A percentile compares a stretch with the other conserved stretches of the same genome.
Evolutionary conservation across 139 green algal species (phyloP).

Genomic region (Mychonastes homosphaera): DNA sequence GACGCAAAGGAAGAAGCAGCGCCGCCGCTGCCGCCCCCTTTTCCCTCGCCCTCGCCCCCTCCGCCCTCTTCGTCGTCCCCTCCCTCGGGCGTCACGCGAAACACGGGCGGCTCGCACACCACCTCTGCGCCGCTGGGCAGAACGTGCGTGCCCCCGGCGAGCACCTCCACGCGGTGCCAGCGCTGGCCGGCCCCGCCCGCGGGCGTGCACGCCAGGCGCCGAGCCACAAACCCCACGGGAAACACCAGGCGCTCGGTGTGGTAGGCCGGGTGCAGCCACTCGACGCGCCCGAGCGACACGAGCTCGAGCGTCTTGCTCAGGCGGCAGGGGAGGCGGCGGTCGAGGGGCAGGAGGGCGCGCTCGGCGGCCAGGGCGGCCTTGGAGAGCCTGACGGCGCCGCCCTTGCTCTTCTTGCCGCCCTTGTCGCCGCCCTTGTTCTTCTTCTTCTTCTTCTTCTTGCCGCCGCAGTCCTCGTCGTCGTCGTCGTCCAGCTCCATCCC

Average conservation of each 20-base stretch:
- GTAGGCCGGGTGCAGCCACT: constrained; percentile 53
- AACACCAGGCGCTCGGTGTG: constrained; percentile 58
- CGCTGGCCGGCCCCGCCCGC: constrained; percentile 13
- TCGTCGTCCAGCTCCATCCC: neutral
- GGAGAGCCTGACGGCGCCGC: neutral
- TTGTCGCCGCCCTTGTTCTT: neutral
- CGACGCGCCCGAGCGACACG: constrained; percentile 42
- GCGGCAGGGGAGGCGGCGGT: too few relatives aligned
- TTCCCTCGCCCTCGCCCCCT: neutral
- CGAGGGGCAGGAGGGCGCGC: constrained; percentile 5
- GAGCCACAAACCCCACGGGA: constrained; percentile 48
- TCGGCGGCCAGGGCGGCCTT: neutral
- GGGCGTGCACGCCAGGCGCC: constrained; percentile 13
- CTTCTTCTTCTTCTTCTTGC: neutral
- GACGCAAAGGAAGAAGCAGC: neutral
- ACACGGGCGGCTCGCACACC: constrained; percentile 40
- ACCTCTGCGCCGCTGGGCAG: too few relatives aligned
- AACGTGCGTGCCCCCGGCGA: too few relatives aligned
- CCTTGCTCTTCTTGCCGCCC: neutral
- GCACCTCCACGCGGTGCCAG: constrained; percentile 35
- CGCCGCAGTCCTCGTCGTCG: constrained; percentile 6
- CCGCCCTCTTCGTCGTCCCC: too few relatives aligned
- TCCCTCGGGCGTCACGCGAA: too few relatives aligned
- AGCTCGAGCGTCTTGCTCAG: constrained; percentile 29
- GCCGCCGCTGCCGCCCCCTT: too few relatives aligned